Conservation (phyloP, 345 rosid species). For the Cardamine resedifolia region DNA sequence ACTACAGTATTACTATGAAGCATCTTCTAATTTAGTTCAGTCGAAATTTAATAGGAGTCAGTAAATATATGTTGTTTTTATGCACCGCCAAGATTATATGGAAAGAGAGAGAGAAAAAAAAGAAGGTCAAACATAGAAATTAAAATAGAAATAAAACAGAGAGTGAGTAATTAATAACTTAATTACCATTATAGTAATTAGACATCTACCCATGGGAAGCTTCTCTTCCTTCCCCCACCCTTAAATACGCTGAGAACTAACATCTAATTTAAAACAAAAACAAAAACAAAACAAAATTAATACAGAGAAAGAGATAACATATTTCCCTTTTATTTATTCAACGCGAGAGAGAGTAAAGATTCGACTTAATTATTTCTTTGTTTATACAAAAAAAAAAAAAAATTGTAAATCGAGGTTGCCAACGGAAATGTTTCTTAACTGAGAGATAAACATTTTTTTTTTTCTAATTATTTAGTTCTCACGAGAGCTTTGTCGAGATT, state of each 20-base stretch:
- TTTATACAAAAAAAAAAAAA: not conserved
- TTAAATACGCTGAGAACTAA: slow-evolving; percentile 20
- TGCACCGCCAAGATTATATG: slow-evolving; percentile 30
- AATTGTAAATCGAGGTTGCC: not conserved
- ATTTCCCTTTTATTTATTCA: slow-evolving; percentile 11
- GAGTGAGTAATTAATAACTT: slow-evolving; percentile 11
- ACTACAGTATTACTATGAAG: not conserved
- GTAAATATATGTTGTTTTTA: slow-evolving; percentile 9
- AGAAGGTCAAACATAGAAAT: not conserved
- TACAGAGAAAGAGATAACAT: not conserved
- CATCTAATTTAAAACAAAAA: too few relatives aligned
- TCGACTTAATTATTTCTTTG: slow-evolving; percentile 9
- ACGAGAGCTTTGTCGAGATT: slow-evolving; percentile 50
- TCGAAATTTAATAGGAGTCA: not conserved
- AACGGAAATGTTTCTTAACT: slow-evolving; percentile 16
- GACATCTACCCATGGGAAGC: slow-evolving; percentile 34
- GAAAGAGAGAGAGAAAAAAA: not conserved
- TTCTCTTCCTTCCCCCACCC: slow-evolving; percentile 27
- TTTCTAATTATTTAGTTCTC: slow-evolving; percentile 25
- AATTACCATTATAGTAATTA: slow-evolving; percentile 4
- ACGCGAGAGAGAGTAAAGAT: slow-evolving; percentile 14
- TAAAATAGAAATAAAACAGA: not conserved
- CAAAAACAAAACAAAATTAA: not conserved
- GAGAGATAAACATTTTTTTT: not conserved
- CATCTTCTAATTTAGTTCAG: not conserved